Evolutionary conservation across 441 rosid species (phyloP), one percentile per base, ranked within the genome.

Genomic region (Aquilaria agallochum): DNA sequence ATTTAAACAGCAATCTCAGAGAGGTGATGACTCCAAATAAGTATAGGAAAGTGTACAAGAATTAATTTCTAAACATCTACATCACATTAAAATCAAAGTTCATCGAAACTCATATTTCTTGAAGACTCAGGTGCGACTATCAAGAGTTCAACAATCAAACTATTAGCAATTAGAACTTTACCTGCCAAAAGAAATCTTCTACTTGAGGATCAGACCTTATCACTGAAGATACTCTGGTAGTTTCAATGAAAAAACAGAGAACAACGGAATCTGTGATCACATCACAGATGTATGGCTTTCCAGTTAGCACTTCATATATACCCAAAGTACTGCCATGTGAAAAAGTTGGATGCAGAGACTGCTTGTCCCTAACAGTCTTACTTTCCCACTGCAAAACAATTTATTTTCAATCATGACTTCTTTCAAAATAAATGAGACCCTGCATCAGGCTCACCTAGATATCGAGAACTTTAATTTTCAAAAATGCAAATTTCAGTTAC

Each of bases 271-370:
- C 96, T 52, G 99, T 76, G 64, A 81, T 64, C 77, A 89, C 83
- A 78, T 91, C 86, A 13, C 92, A 88, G 45, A 91, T 68, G 74
- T 76, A 87, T 66, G 85, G 88, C 75, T 87, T 91, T 69, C 92
- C 90, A 20, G 77, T 80, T 50, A 95, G 80, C 42, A 89, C 88
- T 76, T 95, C 99, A 63, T 84, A 95, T 64, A 91, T 78, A 46
- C 99, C 99, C 76, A 95, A 75, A 7, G 96, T 91, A 78, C 96
- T 91, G 61, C 99, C 96, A 69, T 94, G 89, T 45, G 94, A 69
- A 52, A 94, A 87, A 33, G 86, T 86, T 67, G 99, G 99, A 82
- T 94, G 96, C 68, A 94, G 67, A 5, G 96, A 86, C 60, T 87
- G 86, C 67, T 78, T 84, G 85, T 75, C 89, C 68, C 73, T 74